Evolutionary conservation across 192 early-diverging fungal species (phyloP), one percentile per base, ranked within the genome.

Genomic region (Backusella psychrophila): DNA sequence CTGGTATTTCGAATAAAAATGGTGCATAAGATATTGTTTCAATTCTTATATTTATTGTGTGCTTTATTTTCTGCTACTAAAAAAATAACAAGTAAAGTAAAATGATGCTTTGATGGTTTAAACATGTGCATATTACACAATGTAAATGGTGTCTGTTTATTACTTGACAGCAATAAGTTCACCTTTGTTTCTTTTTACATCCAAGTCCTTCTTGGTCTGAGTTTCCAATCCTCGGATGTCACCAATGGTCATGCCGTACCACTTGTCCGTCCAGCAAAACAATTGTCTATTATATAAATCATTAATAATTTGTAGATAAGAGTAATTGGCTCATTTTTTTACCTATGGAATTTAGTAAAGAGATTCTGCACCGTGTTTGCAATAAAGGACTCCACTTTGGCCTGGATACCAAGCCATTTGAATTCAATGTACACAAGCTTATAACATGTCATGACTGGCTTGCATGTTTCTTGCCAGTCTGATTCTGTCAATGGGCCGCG

Each of bases 391-490:
- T 94, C 93, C 9, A 91, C 89, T 23, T 83, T 84, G 11, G 75
- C 84, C 73, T 93, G 92, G 52, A 94, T 56, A 0, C 91, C 91
- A 78, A 89, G 92, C 89, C 90, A 93, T 69, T 87, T 90, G 83
- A 94, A 94, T 77, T 94, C 93, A 21, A 90, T 91, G 11, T 89
- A 92, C 1, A 93, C 88, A 34, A 94, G 80, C 77, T 94, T 94
- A 82, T 94, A 94, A 77, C 93, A 94, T 1, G 92, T 93, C 93
- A 94, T 94, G 9, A 89, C 87, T 5, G 93, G 93, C 46, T 89
- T 87, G 66, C 86, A 90, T 0, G 81, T 89, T 66, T 89, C 73
- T 34, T 77, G 83, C 93, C 93, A 94, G 23, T 87, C 80, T 6
- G 77, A 78, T 11, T 76, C 82, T 14, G 69, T 82, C 41, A 94